phyloP scores from a whole-genome alignment of 129 eudicot species.

The Smallanthus sonchifolius region DNA sequence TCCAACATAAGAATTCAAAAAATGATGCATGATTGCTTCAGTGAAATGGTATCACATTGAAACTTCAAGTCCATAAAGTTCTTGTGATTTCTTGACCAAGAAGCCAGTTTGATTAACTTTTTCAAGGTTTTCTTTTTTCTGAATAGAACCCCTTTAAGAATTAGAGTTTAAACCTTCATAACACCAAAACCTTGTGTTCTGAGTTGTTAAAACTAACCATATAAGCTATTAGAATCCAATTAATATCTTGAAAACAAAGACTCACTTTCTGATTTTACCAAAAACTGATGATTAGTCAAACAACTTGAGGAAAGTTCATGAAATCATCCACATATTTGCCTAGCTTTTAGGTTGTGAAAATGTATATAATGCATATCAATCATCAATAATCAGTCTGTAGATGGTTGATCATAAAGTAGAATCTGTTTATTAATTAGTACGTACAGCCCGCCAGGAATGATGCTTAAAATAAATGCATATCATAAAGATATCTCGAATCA shows the following conservation, averaged over 20 bases:
- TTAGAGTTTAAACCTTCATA: background rate
- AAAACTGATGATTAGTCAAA: no score
- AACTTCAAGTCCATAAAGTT: slow-evolving; percentile 8
- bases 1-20: background rate
- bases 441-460: background rate
- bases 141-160: background rate
- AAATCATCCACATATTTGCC: no score
- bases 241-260: no score
- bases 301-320: no score
- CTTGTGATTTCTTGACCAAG: background rate
- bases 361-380: no score
- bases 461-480: slow-evolving; percentile 14
- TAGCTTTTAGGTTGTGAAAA: no score
- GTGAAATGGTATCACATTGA: slow-evolving; percentile 9
- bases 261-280: no score
- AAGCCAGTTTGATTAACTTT: background rate
- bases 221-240: no score
- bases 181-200: no score
- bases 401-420: slow-evolving; percentile 8
- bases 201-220: no score
- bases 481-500: slow-evolving; percentile 17
- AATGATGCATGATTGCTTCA: slow-evolving; percentile 6
- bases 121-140: background rate
- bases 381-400: background rate
- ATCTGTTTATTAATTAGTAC: background rate